These are phyloP conservation scores for Polygonum maritimum DNA, from an alignment of 148 eudicot species.

Conservation along the genomic window DNA sequence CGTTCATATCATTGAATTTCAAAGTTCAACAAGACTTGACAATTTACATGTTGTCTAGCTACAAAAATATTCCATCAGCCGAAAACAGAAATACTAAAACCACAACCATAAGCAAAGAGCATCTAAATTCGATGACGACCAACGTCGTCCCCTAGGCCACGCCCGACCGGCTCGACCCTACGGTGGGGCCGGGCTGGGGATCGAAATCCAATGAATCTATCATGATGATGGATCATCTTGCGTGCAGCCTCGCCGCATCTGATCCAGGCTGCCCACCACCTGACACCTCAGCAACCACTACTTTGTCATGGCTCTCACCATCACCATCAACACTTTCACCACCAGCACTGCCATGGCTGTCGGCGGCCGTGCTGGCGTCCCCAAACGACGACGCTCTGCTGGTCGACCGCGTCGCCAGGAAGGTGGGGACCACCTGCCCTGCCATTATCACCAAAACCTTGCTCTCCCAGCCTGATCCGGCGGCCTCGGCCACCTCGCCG, in stretches of 20 bases:
- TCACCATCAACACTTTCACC: not conserved
- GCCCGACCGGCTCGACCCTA: too few species aligned
- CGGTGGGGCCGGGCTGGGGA: too few species aligned
- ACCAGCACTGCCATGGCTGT: not conserved
- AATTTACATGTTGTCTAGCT: too few species aligned
- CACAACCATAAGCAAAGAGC: too few species aligned
- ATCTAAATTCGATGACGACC: too few species aligned
- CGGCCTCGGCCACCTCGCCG: not conserved
- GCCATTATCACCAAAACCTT: slow-evolving; percentile 62
- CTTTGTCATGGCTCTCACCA: not conserved
- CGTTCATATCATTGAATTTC: too few species aligned
- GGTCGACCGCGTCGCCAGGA: slow-evolving; percentile 45
- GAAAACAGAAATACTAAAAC: too few species aligned
- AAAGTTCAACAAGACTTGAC: too few species aligned
- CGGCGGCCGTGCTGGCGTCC: not conserved
- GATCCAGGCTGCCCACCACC: not conserved
- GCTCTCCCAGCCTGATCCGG: slow-evolving; percentile 4
- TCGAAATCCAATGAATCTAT: too few species aligned
- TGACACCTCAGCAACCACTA: not conserved
- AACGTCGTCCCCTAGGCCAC: too few species aligned
- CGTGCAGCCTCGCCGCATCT: not conserved
- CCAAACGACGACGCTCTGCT: slow-evolving; percentile 28
- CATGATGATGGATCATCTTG: not conserved
- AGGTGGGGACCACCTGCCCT: slow-evolving; percentile 55
- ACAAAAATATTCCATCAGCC: too few species aligned